phyloP scores from a whole-genome alignment of 1,139 yeast genomes.

The Yamadazyma mexicana region DNA sequence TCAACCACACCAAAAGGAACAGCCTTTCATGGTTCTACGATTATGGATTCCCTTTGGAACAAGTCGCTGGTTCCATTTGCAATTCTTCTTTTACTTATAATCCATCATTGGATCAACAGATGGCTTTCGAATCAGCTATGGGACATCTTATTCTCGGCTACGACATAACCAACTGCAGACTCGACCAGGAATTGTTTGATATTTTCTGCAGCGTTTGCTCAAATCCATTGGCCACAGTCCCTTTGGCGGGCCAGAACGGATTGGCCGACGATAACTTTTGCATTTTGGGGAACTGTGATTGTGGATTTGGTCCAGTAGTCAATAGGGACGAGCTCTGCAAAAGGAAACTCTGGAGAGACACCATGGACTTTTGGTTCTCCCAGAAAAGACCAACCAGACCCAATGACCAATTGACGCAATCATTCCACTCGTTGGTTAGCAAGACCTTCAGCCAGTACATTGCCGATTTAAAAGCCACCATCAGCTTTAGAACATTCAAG shows the following conservation, averaged over 20 bases:
- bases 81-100: slow-evolving; percentile 7
- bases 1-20: slow-evolving; percentile 29
- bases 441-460: neutral
- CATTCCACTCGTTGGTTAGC: neutral
- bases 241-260: slow-evolving; percentile 21
- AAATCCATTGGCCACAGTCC: slow-evolving; percentile 12
- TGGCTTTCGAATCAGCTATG: slow-evolving; percentile 5
- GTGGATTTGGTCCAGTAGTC: slow-evolving; percentile 12
- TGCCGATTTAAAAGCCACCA: neutral
- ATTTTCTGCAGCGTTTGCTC: slow-evolving; percentile 24
- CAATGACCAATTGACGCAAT: neutral
- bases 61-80: slow-evolving; percentile 6
- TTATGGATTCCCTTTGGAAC: slow-evolving; percentile 24
- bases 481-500: neutral
- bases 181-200: slow-evolving; percentile 1
- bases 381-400: neutral
- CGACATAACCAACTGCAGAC: slow-evolving; percentile 11
- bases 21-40: slow-evolving; percentile 21
- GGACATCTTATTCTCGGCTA: slow-evolving; percentile 2
- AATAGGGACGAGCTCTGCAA: slow-evolving; percentile 10
- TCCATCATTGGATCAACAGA: slow-evolving; percentile 6
- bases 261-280: slow-evolving; percentile 23
- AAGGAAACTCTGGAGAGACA: slow-evolving; percentile 24
- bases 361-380: slow-evolving; percentile 6
- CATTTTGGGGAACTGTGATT: slow-evolving; percentile 7